Evolutionary conservation across 495 filamentous ascomycete species (phyloP), one percentile per base, ranked within the genome.

Genomic region (Aspergillus leporis): DNA sequence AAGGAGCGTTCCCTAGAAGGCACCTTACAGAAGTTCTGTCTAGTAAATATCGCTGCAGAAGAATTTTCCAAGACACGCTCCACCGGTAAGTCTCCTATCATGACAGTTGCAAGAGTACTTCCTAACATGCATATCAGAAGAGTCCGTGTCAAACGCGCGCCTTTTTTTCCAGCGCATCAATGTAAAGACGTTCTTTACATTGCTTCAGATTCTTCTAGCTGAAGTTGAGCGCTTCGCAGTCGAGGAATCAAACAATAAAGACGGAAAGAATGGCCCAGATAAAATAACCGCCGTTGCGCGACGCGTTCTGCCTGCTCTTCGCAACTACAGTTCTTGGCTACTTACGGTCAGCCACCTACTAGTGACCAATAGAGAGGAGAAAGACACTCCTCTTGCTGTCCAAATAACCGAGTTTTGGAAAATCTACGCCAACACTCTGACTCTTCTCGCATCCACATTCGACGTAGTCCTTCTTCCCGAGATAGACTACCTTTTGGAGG

Each of bases 21-120:
- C 22, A 84, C 83, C 5, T 69, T 96, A 28, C 82, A 90, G 48
- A 93, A 92, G 66, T 86, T 97, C 61, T 85, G 91, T 47, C 77
- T 97, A 31, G 85, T 91, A 56, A 98, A 95, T 64, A 87, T 97
- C 50, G 85, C 91, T 0, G 91, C 93, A 12, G 90, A 95, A 66
- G 85, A 85, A 59, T 82, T 87, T 62, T 87, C 91, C 23, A 76
- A 77, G 19, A 69, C 80, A 21, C 85, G 83, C 58, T 80, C 88
- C 46, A 75, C 74, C 67, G 77, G 89, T 91, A 80, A 78, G 80
- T 66, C 43, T 41, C 50, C 61, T 28, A 31, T 31, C 52, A 28
- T 19, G 43, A 13, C 40, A 36, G 54, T 8, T 58, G 31, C 23
- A 16, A 46, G 41, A 55, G 34, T 58, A 36, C 31, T 53, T 34